Percentiles rank a stretch among this genome's conserved stretches.
Evolutionary conservation across 2,329 filamentous ascomycete species (phyloP).

Genomic region (Ascosphaera pollenicola): DNA sequence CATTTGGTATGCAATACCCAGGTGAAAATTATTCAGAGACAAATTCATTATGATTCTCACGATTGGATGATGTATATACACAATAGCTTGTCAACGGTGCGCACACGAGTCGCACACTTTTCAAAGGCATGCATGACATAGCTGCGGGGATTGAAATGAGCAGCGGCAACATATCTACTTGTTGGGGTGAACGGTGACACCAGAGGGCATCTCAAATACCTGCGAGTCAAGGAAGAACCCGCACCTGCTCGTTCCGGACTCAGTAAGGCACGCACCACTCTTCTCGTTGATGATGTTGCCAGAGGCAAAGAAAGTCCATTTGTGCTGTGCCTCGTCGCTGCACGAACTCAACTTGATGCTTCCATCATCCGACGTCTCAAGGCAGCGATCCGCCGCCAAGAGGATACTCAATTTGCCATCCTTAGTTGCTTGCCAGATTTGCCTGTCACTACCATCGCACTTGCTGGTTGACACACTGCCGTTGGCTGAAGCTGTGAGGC

Average conservation of each 20-base stretch:
- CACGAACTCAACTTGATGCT: slow-evolving; percentile 18
- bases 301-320: slow-evolving; percentile 23
- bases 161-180: not conserved
- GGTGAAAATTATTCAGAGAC: not conserved
- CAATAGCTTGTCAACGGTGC: not conserved
- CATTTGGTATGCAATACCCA: not conserved
- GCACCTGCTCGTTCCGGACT: slow-evolving; percentile 14
- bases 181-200: slow-evolving; percentile 8
- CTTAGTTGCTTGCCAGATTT: slow-evolving; percentile 20
- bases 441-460: slow-evolving; percentile 19
- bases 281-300: slow-evolving; percentile 21
- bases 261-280: slow-evolving; percentile 18
- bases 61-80: not conserved
- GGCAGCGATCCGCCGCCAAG: slow-evolving; percentile 6
- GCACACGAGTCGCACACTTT: not conserved
- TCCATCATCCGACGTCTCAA: no score
- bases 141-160: not conserved
- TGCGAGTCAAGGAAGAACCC: slow-evolving; percentile 21
- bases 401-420: slow-evolving; percentile 19
- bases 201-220: slow-evolving; percentile 25
- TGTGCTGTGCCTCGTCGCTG: slow-evolving; percentile 10
- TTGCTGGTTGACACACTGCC: slow-evolving; percentile 12
- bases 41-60: not conserved
- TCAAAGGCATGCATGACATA: not conserved
- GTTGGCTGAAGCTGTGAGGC: slow-evolving; percentile 16